Evolutionary conservation across 1,284 basidiomycete genomes (phyloP), one percentile per base, ranked within the genome.

Genomic region (Leccinum subspadiceum): DNA sequence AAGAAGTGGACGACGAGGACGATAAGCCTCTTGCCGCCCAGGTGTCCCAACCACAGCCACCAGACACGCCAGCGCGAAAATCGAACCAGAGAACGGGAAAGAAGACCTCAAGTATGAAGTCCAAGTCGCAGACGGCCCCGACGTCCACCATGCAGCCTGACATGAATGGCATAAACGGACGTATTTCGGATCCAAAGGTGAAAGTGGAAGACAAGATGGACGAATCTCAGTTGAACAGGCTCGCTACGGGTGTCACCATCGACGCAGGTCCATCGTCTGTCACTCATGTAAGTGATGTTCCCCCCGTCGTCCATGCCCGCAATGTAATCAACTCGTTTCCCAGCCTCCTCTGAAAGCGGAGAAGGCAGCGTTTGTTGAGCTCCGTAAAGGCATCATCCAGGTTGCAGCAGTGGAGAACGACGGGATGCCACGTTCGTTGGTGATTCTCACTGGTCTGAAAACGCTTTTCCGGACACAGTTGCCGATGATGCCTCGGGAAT

Each of bases 401-500:
- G 89, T 98, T 59, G 84, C 86, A 0, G 86, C 95, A 5, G 94
- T 98, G 0, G 87, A 92, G 62, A 94, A 97, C 65, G 91, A 96
- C 69, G 82, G 84, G 20, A 77, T 85, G 50, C 88, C 93, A 1
- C 84, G 86, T 26, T 90, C 90, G 1, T 79, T 91, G 44, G 87
- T 98, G 60, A 87, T 99, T 57, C 82, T 98, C 53, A 95, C 95
- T 1, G 94, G 95, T 10, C 81, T 98, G 62, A 99, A 98, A 78
- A 96, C 94, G 24, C 86, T 99, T 24, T 99, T 99, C 71, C 96
- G 98, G 74, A 93, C 94, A 65, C 97, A 99, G 74, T 78, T 99
- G 5, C 97, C 97, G 7, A 98, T 98, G 77, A 99, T 99, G 97
- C 97, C 97, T 20, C 82, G 95, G 69, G 97, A 99, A 74, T 99